Conservation (phyloP, 345 rosid genomes). For the Durio zibethinus region DNA sequence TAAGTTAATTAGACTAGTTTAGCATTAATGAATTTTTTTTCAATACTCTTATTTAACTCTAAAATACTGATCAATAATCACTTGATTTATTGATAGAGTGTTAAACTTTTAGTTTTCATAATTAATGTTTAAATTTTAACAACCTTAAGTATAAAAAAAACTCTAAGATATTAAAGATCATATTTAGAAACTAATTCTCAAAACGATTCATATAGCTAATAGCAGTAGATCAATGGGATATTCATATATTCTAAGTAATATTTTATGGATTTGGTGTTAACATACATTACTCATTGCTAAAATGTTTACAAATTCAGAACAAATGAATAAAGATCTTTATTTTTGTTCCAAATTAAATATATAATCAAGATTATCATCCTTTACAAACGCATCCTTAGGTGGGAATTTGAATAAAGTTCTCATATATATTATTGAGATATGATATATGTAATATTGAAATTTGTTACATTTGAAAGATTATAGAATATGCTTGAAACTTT, state of each 20-base stretch:
- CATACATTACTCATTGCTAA: neutral
- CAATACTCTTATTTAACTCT: too few species aligned
- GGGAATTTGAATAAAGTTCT: neutral
- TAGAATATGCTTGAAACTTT: neutral
- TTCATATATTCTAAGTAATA: neutral
- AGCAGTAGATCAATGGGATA: neutral
- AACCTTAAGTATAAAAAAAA: too few species aligned
- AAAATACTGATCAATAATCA: too few species aligned
- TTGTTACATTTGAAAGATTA: neutral
- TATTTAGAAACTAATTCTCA: too few species aligned
- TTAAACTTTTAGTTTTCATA: too few species aligned
- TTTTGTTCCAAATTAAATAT: neutral
- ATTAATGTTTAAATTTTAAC: too few species aligned
- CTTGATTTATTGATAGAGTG: too few species aligned
- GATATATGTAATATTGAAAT: neutral
- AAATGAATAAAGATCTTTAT: neutral
- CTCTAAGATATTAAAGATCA: too few species aligned
- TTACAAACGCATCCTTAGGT: neutral
- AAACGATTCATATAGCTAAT: too few species aligned
- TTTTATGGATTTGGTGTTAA: neutral
- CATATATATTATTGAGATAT: neutral
- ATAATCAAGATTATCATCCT: neutral
- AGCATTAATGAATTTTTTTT: too few species aligned
- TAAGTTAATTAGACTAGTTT: too few species aligned
- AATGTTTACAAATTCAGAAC: neutral